Evolutionary conservation across 1,284 basidiomycete species (phyloP), one percentile per base, ranked within the genome.

Genomic region (Rhodotorula sp.): DNA sequence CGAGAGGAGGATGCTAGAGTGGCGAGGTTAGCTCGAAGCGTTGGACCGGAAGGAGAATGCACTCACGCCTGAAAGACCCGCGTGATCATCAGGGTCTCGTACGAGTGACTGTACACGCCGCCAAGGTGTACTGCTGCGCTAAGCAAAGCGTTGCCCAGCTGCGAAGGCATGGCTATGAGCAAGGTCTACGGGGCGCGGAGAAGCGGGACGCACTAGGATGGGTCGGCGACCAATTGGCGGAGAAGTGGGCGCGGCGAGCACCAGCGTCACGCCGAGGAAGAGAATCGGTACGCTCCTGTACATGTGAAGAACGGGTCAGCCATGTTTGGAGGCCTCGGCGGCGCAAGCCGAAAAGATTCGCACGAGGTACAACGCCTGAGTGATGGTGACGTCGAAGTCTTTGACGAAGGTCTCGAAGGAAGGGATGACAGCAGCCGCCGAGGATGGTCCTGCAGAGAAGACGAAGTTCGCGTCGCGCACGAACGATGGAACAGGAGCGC

Each of bases 31-130:
- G 40, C 44, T 46, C 20, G 34, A 44, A 16, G 20, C 20, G n/a
- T n/a, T 15, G 34, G 34, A 10, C 22, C 53, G 28, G 18, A 26
- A 52, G 15, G 22, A 13, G 24, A 10, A 44, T 22, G 5, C 13
- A 18, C 46, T 7, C 24, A 59, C 57, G 59, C 72, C 31, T 74
- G 72, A 40, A 74, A 65, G 9, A 67, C 69, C 2, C 72, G 64
- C 6, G 62, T 52, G 4, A 66, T 59, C 72, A 74, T 74, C 11
- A 74, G 40, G 1, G 67, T 56, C 5, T 70, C 72, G 48, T 74
- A 74, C 1, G 62, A 59, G 47, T 65, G 44, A 28, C 55, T 55
- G 57, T 71, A 74, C 2, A 62, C 72, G 46, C 64, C 65, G 9
- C 67, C 72, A 22, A 74, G 44, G 34, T 67, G 62, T 7, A 69